A percentile compares a stretch with the other conserved stretches of the same genome.
phyloP scores from a whole-genome alignment of 1,284 basidiomycete species.

The Meira miltonrushii region DNA sequence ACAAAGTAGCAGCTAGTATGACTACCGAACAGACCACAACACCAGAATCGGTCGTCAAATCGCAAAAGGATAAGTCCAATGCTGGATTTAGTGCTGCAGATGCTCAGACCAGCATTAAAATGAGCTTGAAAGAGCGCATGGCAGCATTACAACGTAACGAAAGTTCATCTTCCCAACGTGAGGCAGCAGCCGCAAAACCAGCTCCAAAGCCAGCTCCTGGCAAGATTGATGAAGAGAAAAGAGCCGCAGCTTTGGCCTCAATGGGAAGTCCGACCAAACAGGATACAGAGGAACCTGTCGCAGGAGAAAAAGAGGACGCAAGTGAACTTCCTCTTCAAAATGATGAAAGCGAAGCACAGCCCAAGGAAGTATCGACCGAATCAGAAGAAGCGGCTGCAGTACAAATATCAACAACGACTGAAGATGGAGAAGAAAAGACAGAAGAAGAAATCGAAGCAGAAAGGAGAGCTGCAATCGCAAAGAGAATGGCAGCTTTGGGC shows the following conservation, averaged over 20 bases:
- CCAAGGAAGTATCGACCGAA: background rate
- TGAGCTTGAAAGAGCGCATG: conserved; percentile 51
- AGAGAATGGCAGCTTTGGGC: conserved; percentile 18
- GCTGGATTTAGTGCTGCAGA: conserved; percentile 42
- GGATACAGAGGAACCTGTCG: background rate
- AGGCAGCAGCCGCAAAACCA: conserved; percentile 2
- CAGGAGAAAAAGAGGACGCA: conserved; percentile 1
- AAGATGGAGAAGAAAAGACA: conserved; percentile 7
- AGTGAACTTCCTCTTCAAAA: background rate
- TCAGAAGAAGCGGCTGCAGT: background rate
- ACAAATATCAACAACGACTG: conserved; percentile 15
- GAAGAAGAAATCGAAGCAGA: conserved; percentile 20
- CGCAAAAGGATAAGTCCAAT: background rate
- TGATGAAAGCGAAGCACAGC: too few species aligned
- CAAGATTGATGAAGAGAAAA: background rate
- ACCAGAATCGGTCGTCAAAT: conserved; percentile 8
- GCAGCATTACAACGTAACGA: conserved; percentile 47
- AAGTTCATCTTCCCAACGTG: background rate
- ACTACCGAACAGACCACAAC: background rate
- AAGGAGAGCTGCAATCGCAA: conserved; percentile 18
- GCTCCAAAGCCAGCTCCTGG: background rate
- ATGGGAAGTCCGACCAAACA: background rate
- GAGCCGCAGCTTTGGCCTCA: background rate
- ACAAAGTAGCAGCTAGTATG: background rate
- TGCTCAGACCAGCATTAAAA: conserved; percentile 48